Conservation (phyloP, 495 filamentous ascomycete species). For the Penicillium pancosmium region DNA sequence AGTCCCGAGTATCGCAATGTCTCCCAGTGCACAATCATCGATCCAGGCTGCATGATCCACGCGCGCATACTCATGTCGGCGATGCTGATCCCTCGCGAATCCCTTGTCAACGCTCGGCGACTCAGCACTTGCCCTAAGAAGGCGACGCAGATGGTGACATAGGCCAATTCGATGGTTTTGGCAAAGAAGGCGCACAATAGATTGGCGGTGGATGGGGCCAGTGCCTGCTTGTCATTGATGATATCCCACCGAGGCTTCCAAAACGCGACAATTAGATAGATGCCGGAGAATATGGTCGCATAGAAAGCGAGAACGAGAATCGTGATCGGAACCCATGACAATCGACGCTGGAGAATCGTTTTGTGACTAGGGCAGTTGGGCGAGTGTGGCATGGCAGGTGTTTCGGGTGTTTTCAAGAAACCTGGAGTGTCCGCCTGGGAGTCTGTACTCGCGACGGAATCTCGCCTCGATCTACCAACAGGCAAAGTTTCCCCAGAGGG, state of each 20-base stretch:
- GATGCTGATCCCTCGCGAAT: slow-evolving; percentile 63
- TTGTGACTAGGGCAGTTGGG: slow-evolving; percentile 26
- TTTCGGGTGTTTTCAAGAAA: slow-evolving; percentile 20
- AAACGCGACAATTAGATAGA: slow-evolving; percentile 63
- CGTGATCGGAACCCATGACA: slow-evolving; percentile 59
- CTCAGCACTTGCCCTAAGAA: slow-evolving; percentile 74
- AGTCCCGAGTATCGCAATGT: slow-evolving; percentile 61
- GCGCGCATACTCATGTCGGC: slow-evolving; percentile 69
- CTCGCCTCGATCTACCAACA: background rate
- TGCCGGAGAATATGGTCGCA: slow-evolving; percentile 64
- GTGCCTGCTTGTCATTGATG: slow-evolving; percentile 48
- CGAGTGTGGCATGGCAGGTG: slow-evolving; percentile 8
- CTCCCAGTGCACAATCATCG: slow-evolving; percentile 67
- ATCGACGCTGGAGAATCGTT: slow-evolving; percentile 37
- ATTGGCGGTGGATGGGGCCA: slow-evolving; percentile 60
- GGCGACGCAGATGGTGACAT: slow-evolving; percentile 75
- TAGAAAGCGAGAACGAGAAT: slow-evolving; percentile 65
- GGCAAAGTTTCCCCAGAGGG: slow-evolving; percentile 15
- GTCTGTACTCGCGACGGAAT: slow-evolving; percentile 12
- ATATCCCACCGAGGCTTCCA: slow-evolving; percentile 57
- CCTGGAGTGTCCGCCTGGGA: slow-evolving; percentile 15
- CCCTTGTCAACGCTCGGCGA: slow-evolving; percentile 58
- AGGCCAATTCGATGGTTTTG: slow-evolving; percentile 74
- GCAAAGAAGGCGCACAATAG: slow-evolving; percentile 65
- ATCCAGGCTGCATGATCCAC: slow-evolving; percentile 66